Base-by-base conservation (phyloP, 2,329 filamentous ascomycete genomes). In the Stemphylium beticola region DNA sequence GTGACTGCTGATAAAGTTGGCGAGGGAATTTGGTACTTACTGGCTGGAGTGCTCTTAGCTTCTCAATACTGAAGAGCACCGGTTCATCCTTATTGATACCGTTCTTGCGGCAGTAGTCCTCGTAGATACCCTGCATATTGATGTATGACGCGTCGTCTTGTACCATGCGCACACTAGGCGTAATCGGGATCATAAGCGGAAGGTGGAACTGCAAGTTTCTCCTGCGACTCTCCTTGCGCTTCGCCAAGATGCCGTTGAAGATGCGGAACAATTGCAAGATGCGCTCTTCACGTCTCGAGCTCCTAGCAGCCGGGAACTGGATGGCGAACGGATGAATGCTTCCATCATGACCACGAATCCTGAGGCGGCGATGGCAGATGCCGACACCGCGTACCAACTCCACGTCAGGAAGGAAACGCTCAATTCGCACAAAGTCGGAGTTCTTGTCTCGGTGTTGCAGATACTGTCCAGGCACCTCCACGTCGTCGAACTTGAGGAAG, bases 361-460 rank as follows among this genome's bases (percentile, higher is more conserved):
- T 96, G 65, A 99, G 83, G 41, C 96, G 86, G 29, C 95, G 87
- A 76, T 98, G 93, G 45, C 93, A 98, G 26, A 93, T 89, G 49
- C 92, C 92, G 66, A 96, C 92, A 9, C 89, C 91, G 50, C 95
- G 88, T 37, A 99, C 91, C 47, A 98, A 83, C 66, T 99, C 93
- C 17, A 99, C 92, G 62, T 95, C 91, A 9, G 96, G 93, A 66
- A 99, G 78, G 85, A 99, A 99, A 20, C 93, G 89, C 74, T 99
- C 96, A 62, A 99, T 98, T 40, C 93, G 89, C 62, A 99, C 89
- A 73, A 99, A 99, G 74, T 99, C 95, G 67, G 96, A 92, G 75
- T 99, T 99, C 84, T 98, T 99, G 69, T 99, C 96, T 76, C 95
- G 96, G 78, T 97, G 95, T 72, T 96, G 88, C 60, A 97, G 80